Conservation (phyloP, 192 early-diverging fungal genomes). For the Gaertneriomyces semiglobifer region DNA sequence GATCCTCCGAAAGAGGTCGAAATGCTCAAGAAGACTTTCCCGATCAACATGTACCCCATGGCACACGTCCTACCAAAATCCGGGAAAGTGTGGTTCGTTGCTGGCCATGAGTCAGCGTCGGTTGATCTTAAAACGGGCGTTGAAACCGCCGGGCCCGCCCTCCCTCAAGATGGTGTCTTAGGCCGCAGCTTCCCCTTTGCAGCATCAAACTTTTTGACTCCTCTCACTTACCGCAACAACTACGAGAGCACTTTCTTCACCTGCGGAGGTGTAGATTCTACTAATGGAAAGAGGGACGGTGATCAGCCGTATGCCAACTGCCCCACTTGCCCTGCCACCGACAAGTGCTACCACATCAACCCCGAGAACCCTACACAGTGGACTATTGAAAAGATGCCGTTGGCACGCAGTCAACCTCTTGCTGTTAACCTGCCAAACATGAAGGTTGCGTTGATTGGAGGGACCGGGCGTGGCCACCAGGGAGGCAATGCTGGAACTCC, state of each 20-base stretch:
- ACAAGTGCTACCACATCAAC: constrained; percentile 22
- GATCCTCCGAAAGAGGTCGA: background rate
- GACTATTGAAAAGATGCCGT: constrained; percentile 16
- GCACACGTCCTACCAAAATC: constrained; percentile 11
- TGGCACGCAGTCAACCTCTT: background rate
- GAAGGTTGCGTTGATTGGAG: background rate
- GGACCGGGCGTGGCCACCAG: constrained; percentile 9
- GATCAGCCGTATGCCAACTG: constrained; percentile 4
- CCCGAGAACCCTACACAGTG: constrained; percentile 22
- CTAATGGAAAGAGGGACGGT: background rate
- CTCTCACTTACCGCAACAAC: constrained; percentile 30
- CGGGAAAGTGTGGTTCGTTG: constrained; percentile 26
- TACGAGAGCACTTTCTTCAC: constrained; percentile 34
- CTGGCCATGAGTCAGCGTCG: background rate
- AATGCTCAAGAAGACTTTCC: constrained; percentile 12
- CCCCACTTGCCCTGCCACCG: constrained; percentile 9
- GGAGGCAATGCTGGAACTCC: constrained; percentile 12
- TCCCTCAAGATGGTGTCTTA: background rate
- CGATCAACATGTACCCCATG: constrained; percentile 21
- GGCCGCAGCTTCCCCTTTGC: constrained; percentile 20
- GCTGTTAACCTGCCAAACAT: constrained; percentile 16
- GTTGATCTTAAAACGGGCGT: constrained; percentile 15
- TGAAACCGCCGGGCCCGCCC: background rate
- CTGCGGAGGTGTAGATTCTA: constrained; percentile 33
- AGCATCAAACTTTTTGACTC: constrained; percentile 27